Base-by-base conservation (phyloP, 2,329 filamentous ascomycete genomes). In the Penicillium glabrum region DNA sequence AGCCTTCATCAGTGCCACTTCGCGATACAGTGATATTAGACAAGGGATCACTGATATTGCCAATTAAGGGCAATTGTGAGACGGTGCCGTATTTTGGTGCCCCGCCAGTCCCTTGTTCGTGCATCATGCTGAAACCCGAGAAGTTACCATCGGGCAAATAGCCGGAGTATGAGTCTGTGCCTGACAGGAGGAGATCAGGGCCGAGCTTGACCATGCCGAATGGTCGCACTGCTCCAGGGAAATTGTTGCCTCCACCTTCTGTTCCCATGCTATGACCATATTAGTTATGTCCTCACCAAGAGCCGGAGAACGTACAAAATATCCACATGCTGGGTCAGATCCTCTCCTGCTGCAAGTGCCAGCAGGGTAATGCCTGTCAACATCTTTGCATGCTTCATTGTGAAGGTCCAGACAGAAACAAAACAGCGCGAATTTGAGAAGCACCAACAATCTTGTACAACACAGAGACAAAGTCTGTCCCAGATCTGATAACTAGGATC, bases 71-170 rank as follows among this genome's bases (percentile, higher is more conserved):
- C 70, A 87, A 77, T 69, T 87, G 85, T 1, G 83, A 77, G 31
- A 87, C 82, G 1, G 88, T 84, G 5, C 87, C 87, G 58, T 89
- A 90, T 69, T 89, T 89, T 1, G 87, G 86, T 1, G 85, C 85
- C 1, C 87, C 87, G 8, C 87, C 87, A 0, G 86, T 90, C 3
- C 86, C 86, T 58, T 82, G 83, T 67, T 88, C 85, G 61, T 88
- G 86, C 65, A 88, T 83, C 80, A 88, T 78, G 56, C 81, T 84
- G 69, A 87, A 86, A 19, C 83, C 85, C 2, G 80, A 83, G 61
- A 87, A 82, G 31, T 80, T 78, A 3, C 84, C 83, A 27, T 70
- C 60, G 39, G 68, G 54, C 14, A 71, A 55, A 60, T 78, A 79
- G 0, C 77, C 77, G 11, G 75, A 74, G 64, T 78, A 78, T 57